Conservation (phyloP, 1,284 basidiomycete genomes). For the Vanrija sp. region DNA sequence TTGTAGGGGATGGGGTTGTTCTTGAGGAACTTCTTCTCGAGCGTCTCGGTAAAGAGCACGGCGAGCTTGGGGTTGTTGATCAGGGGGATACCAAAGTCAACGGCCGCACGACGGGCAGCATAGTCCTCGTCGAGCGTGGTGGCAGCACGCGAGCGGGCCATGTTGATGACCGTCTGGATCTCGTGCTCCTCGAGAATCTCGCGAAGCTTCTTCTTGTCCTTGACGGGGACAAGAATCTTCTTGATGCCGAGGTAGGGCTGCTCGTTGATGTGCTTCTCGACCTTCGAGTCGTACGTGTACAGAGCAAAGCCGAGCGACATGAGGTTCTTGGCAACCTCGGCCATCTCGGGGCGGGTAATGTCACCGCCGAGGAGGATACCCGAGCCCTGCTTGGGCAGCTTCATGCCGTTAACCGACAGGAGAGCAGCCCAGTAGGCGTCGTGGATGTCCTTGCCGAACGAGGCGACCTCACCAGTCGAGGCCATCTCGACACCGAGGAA, state of each 20-base stretch:
- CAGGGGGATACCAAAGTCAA: slow-evolving; percentile 78
- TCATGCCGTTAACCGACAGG: slow-evolving; percentile 63
- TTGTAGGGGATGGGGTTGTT: slow-evolving; percentile 76
- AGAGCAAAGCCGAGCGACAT: slow-evolving; percentile 99
- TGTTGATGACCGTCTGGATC: slow-evolving; percentile 92
- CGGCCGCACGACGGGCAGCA: slow-evolving; percentile 84
- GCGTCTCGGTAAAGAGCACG: slow-evolving; percentile 82
- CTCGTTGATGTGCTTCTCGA: slow-evolving; percentile 79
- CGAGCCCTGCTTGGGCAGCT: slow-evolving; percentile 62
- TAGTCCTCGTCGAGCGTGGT: slow-evolving; percentile 90
- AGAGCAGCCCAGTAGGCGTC: slow-evolving; percentile 99
- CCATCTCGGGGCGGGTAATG: slow-evolving; percentile 80
- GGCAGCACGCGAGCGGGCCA: slow-evolving; percentile 74
- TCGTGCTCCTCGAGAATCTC: slow-evolving; percentile 80
- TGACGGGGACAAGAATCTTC: slow-evolving; percentile 92
- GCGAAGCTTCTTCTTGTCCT: slow-evolving; percentile 92
- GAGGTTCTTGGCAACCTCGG: slow-evolving; percentile 73
- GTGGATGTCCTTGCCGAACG: slow-evolving; percentile 88
- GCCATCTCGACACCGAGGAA: slow-evolving; percentile 99
- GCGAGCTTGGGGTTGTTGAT: slow-evolving; percentile 90
- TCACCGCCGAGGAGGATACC: slow-evolving; percentile 61
- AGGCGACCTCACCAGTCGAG: slow-evolving; percentile 96
- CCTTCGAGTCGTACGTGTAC: slow-evolving; percentile 64
- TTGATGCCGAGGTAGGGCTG: slow-evolving; percentile 70
- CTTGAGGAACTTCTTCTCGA: slow-evolving; percentile 80